Conservation (phyloP, 179 eudicot species). For the Patellifolia procumbens region DNA sequence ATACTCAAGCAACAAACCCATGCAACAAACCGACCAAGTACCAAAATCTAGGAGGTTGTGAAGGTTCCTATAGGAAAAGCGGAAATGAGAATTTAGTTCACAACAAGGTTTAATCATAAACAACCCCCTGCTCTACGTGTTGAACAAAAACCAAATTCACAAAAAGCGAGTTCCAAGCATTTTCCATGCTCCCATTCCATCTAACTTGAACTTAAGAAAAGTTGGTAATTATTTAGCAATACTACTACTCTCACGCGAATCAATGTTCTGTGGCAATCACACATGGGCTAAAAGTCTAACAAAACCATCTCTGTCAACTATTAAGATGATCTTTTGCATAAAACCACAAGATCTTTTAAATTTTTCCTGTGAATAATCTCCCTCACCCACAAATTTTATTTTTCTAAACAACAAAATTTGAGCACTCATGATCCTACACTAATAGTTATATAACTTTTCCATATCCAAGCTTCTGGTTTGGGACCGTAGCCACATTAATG, state of each 20-base stretch:
- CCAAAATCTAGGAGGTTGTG: background rate
- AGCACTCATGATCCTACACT: background rate
- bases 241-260: too few relatives aligned
- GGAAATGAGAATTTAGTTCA: background rate
- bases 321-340: background rate
- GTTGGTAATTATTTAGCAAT: too few relatives aligned
- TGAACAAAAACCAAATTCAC: background rate
- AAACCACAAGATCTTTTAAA: too few relatives aligned
- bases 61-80: background rate
- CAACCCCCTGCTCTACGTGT: background rate
- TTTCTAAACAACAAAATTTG: too few relatives aligned
- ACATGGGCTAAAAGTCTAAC: background rate
- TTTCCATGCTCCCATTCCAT: background rate
- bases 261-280: background rate
- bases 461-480: background rate
- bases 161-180: background rate
- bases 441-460: too few relatives aligned
- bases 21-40: background rate
- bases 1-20: background rate
- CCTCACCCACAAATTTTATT: background rate
- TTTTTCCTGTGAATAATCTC: too few relatives aligned
- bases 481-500: background rate
- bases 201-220: background rate
- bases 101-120: background rate
- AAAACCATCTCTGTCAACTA: background rate